phyloP scores from a whole-genome alignment of 2,329 filamentous ascomycete species.

The Neocatenulostroma microsporum region DNA sequence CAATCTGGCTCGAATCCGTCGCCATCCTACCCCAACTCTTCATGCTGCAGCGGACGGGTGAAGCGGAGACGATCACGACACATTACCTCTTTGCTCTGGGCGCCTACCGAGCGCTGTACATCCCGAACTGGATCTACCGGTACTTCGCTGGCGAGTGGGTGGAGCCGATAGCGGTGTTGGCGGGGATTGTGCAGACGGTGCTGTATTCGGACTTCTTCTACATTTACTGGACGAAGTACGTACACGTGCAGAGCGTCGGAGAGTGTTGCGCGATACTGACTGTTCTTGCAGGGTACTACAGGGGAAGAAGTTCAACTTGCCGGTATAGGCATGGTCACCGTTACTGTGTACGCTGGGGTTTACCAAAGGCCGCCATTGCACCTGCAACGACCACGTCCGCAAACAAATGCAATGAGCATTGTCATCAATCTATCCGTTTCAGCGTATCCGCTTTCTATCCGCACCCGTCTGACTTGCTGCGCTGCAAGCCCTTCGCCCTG shows the following conservation, averaged over 20 bases:
- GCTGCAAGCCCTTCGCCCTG: too few relatives aligned
- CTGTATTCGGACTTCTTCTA: conserved; percentile 99
- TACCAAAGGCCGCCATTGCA: too few relatives aligned
- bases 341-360: too few relatives aligned
- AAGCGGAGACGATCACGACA: conserved; percentile 98
- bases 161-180: conserved; percentile 80
- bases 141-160: conserved; percentile 65
- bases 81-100: conserved; percentile 95
- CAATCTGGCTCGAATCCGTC: conserved; percentile 95
- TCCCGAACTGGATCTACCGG: conserved; percentile 96
- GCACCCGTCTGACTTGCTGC: too few relatives aligned
- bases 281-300: conserved; percentile 39
- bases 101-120: conserved; percentile 86
- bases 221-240: conserved; percentile 94
- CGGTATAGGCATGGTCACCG: conserved; percentile 37
- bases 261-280: conserved; percentile 4
- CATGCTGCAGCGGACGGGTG: conserved; percentile 94
- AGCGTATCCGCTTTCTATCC: too few relatives aligned
- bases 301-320: conserved; percentile 49
- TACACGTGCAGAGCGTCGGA: neutral
- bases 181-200: conserved; percentile 86
- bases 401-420: too few relatives aligned
- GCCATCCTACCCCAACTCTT: conserved; percentile 96
- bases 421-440: too few relatives aligned
- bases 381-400: too few relatives aligned